Base-by-base conservation (phyloP, 768 basidiomycete species). In the Russula ochroleuca region DNA sequence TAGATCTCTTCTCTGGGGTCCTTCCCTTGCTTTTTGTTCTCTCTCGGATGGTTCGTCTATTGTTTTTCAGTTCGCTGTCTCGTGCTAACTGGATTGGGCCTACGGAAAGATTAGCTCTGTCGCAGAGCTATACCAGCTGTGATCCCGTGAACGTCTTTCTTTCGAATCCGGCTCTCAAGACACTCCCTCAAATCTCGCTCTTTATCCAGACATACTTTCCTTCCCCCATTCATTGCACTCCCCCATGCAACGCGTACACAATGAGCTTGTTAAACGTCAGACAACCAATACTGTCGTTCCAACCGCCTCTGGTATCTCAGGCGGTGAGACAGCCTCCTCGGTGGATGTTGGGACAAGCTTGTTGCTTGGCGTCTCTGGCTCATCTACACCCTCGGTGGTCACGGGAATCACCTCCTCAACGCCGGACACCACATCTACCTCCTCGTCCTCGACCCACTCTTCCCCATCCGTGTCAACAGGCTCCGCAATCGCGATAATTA, bases 401-500 rank as follows among this genome's bases (percentile, higher is more conserved):
- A 17, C 51, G 17, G 31, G 15, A 5, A 28, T 49, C 43, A 59
- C 57, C 1, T 2, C 47, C 10, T 4, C 57, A 14, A 14, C 63
- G 15, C 19, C 57, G 14, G 28, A 40, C 62, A 19, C 61, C 62
- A 19, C 61, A 1, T 17, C 57, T 35, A 2, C 61, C 11, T 40
- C 61, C 2, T 13, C 57, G 3, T 31, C 53, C 43, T 53, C 28
- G 25, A 28, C 23, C 31, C 7, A 19, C 11, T 37, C 45, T 21
- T 13, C 65, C n/a, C n/a, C 41, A 3, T 57, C 65, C 15, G 4
- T 68, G 3, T 59, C 66, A 40, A 68, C 68, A 9, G 68, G 68
- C 28, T 57, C 62, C 10, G 35, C 55, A 15, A 11, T 67, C 17
- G 68, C 66, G 37, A 68, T 68, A 60, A 17, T 31, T 41, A 33